Evolutionary conservation across 495 filamentous ascomycete species (phyloP), one percentile per base, ranked within the genome.

Genomic region (Hypoxylon lienhwacheense): DNA sequence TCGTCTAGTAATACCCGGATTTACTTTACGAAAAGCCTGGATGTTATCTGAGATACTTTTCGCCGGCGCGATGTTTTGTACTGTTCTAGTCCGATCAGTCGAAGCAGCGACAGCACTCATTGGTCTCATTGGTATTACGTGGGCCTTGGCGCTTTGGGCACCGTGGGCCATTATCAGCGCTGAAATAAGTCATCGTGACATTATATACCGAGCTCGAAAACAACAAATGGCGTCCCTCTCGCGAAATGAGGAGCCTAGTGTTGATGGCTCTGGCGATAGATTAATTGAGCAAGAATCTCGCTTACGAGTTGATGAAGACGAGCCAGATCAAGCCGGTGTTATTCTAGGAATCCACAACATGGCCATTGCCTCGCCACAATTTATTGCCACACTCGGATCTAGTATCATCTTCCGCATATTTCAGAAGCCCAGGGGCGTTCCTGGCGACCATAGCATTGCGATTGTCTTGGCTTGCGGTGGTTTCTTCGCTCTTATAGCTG

Each of bases 261-360:
- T 26, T 5, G 42, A 16, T 6, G 28, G 15, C 15, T 21, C 53
- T 4, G 28, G 40, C 12, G 50, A 59, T 14, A 45, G 31, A 7
- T 26, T 51, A 10, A 14, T 50, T 1, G 66, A 67, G 16, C 59
- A 68, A 35, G 61, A 70, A 14, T 49, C 56, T 2, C 60, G 51
- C 1, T 51, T 54, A 7, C 51, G 61, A 19, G 71, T 63, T 19
- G 73, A 76, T 8, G 78, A 78, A 8, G 74, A 73, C 6, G 81
- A 76, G 8, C 66, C 66, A 3, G 86, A 90, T 45, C 90, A 95
- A 70, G 90, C 91, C 1, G 91, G 91, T 10, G 87, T 96, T 16
- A 85, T 96, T 24, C 77, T 96, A 1, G 91, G 91, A 1, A 85
- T 96, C 16, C 91, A 96, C 71, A 96, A 96, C 66, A 90, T 96